Evolutionary conservation across 208 protist species (phyloP).

Genomic region (Phytomonas francai): DNA sequence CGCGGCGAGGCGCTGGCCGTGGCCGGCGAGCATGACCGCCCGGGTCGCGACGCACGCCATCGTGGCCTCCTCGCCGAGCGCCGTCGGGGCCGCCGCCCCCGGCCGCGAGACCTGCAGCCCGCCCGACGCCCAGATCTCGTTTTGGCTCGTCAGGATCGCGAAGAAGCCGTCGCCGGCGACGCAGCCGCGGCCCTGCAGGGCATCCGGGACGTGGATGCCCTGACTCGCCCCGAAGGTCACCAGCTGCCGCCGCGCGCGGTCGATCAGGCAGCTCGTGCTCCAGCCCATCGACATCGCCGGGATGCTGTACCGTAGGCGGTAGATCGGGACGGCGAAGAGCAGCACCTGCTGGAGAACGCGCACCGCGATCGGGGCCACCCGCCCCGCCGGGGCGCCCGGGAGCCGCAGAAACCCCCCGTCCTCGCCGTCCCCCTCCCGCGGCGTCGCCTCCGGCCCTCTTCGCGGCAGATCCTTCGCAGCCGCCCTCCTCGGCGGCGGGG

Average conservation of each 20-base stretch:
- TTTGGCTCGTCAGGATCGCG: constrained; percentile 74
- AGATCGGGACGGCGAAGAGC: constrained; percentile 80
- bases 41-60: constrained; percentile 67
- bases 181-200: constrained; percentile 66
- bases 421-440: not conserved
- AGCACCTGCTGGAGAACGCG: constrained; percentile 81
- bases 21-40: constrained; percentile 64
- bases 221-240: constrained; percentile 66
- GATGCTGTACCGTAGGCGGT: constrained; percentile 72
- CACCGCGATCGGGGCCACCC: constrained; percentile 34
- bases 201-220: constrained; percentile 68
- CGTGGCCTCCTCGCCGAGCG: constrained; percentile 41
- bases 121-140: constrained; percentile 79
- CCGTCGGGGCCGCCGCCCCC: constrained; percentile 27
- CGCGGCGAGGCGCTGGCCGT: constrained; percentile 56
- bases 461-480: not conserved
- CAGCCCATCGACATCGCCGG: constrained; percentile 87
- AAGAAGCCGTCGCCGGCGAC: constrained; percentile 79
- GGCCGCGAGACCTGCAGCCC: constrained; percentile 47
- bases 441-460: not conserved
- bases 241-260: constrained; percentile 59
- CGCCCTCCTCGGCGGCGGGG: constrained; percentile 21
- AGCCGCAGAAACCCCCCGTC: constrained; percentile 24
- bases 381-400: constrained; percentile 14
- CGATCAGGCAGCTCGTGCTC: constrained; percentile 79